Evolutionary conservation across 129 eudicot genomes (phyloP), one percentile per base, ranked within the genome.

Genomic region (Centrapalus pauciflorus): DNA sequence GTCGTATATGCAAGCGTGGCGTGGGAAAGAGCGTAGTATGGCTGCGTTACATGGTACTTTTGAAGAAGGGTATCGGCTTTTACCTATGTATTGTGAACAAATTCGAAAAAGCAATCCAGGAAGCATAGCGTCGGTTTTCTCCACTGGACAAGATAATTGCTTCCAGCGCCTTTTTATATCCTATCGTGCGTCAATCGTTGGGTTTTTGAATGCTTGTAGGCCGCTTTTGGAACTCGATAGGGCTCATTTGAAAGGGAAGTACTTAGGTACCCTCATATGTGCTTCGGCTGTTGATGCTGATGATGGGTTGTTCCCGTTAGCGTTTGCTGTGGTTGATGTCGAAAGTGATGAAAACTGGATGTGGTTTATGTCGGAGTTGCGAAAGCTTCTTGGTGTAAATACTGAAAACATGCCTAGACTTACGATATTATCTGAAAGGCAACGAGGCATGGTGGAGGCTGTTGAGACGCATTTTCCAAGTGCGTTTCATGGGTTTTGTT

Each of bases 1-100:
- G 11, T 84, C 97, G 3, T 94, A 94, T 72, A 94, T 94, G 99
- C 99, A 94, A 80, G 99, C 99, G 8, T 94, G 99, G 99, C 77
- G 99, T 26, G 99, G 99, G 13, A 94, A 89, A 68, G 99, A 94
- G 72, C 82, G 99, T 2, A 94, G 99, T 45, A 94, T 94, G 99
- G 95, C 99, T 77, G 93, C 97, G 0, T 76, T 94, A 48, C 99
- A 94, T 25, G 99, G 99, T 54, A 94, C 99, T 3, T 94, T 82
- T 68, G 99, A 94, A 66, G 97, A 94, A 71, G 99, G 99, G 23
- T 94, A 82, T 66, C 86, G 72, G 34, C 80, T 89, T 82, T 94
- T 94, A 55, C 95, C 97, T 0, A 74, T 77, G 2, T 94, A 94
- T 70, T 94, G 99, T 70, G 99, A 94, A 51, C 97, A 94, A 74